Base-by-base conservation (phyloP, 371 early-diverging fungal species). In the Mucor mucedo region DNA sequence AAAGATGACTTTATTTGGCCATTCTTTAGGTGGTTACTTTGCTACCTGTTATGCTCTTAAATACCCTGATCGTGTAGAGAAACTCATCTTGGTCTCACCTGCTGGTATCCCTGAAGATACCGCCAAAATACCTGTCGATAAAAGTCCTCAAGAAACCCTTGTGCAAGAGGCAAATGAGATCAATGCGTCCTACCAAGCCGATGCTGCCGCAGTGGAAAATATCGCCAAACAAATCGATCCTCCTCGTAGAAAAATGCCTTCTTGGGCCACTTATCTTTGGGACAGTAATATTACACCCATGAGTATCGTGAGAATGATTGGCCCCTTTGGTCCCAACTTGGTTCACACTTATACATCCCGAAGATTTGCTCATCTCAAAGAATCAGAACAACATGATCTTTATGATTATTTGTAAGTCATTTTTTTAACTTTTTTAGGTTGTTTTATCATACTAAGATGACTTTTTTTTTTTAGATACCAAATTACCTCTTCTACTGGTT, bases 1-100 rank as follows among this genome's bases (percentile, higher is more conserved):
- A 44, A 90, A 87, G 63, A 90, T 95, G 91, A 87, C 89, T 7
- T 71, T 97, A 53, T 73, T 89, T 49, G 97, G 95, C 0, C 94
- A 94, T 70, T 91, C 91, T 27, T 72, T 95, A 28, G 94, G 94
- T 33, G 98, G 97, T 2, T 98, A 97, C 70, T 87, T 98, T 69
- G 85, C 91, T 2, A 68, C 91, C 0, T 85, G 87, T 10, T 98
- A 98, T 69, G 92, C 97, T 2, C 74, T 95, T 29, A 90, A 89
- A 67, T 91, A 96, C 66, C 95, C 97, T 2, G 77, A 91, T 47
- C 84, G 88, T 11, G 95, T 98, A n/a, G 92, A 93, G 59, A 91
- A 91, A 65, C 82, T 98, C 41, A 84, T 97, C 33, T 84, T 98
- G 10, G 89, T 93, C 5, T 94, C 94, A 29, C 98, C 98, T 47